Evolutionary conservation across 176 grass and related monocot species (phyloP), one percentile per base, ranked within the genome.

Genomic region (Coix lacrymajobi): DNA sequence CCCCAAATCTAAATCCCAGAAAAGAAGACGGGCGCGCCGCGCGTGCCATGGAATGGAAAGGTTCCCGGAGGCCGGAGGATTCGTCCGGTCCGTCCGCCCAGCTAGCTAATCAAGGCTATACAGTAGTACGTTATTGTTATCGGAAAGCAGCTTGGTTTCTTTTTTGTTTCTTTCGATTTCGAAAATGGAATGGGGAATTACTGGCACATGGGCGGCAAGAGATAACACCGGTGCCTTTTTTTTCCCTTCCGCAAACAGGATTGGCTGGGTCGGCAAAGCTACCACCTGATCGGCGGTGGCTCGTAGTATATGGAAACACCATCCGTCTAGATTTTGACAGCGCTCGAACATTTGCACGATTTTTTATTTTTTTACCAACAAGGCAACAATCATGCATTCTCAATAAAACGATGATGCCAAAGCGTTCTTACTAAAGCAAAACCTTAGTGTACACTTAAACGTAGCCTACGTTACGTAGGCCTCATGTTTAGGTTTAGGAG

Each of bases 21-120:
- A 48, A 9, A 48, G 52, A 6, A 69, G 22, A 30, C 12, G 71
- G n/a, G n/a, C n/a, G n/a, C n/a, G n/a, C n/a, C n/a, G 51, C 61
- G 54, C 3, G 49, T 69, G 43, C 3, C 15, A 31, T 41, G 69
- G 32, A 37, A 75, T 28, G n/a, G 19, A 66, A 70, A 89, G 58
- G 78, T 73, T 80, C 82, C 77, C 10, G 41, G 48, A 83, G 64
- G n/a, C n/a, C n/a, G 69, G 48, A 29, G 51, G 82, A 66, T 44
- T 62, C 49, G 37, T 33, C n/a, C n/a, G 4, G 33, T 38, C 37
- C 37, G 7, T 6, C 34, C 34, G 34, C 34, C 37, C 37, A 38
- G 37, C 37, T 7, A 40, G 52, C 20, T 4, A n/a, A 56, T 56
- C 52, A 0, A 56, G 52, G 52, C 8, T 10, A 43, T 13, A n/a